Evolutionary conservation across 177 flowering plant species (phyloP).

Genomic region (Telopea speciosissima): DNA sequence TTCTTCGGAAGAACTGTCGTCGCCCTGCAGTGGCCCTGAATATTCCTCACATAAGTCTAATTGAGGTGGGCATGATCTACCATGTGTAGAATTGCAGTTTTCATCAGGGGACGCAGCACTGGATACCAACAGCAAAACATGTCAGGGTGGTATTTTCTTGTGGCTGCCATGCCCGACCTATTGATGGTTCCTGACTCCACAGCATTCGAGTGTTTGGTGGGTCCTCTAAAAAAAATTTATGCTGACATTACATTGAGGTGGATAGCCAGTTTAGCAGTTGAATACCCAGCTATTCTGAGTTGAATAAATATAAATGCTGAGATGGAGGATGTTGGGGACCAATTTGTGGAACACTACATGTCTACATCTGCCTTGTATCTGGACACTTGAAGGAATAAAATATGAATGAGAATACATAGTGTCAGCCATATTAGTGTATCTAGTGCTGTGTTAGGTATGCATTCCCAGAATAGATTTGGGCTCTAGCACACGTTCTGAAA

Average conservation of each 20-base stretch:
- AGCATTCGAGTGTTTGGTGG: not conserved
- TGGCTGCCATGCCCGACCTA: not conserved
- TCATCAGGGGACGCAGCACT: not conserved
- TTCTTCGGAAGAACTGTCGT: slow-evolving; percentile 58
- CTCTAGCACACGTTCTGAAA: too few species aligned
- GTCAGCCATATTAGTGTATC: too few species aligned
- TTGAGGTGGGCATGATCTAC: slow-evolving; percentile 64
- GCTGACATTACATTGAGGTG: not conserved
- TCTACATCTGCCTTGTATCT: too few species aligned
- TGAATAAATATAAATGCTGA: too few species aligned
- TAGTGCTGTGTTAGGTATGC: too few species aligned
- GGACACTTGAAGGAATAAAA: too few species aligned
- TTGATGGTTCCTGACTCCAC: not conserved
- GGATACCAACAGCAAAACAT: not conserved
- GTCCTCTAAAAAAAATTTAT: not conserved
- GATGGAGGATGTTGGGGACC: too few species aligned
- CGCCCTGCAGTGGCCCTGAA: slow-evolving; percentile 50
- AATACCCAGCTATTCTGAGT: too few species aligned
- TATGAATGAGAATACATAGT: too few species aligned
- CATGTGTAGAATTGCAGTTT: slow-evolving; percentile 21
- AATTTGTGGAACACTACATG: too few species aligned
- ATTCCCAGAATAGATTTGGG: too few species aligned
- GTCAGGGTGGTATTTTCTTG: not conserved
- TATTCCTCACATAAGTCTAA: slow-evolving; percentile 60
- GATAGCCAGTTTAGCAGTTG: too few species aligned